A percentile compares a stretch with the other conserved stretches of the same genome.
phyloP scores from a whole-genome alignment of 371 early-diverging fungal species.

The Choanephora cucurbitarum region DNA sequence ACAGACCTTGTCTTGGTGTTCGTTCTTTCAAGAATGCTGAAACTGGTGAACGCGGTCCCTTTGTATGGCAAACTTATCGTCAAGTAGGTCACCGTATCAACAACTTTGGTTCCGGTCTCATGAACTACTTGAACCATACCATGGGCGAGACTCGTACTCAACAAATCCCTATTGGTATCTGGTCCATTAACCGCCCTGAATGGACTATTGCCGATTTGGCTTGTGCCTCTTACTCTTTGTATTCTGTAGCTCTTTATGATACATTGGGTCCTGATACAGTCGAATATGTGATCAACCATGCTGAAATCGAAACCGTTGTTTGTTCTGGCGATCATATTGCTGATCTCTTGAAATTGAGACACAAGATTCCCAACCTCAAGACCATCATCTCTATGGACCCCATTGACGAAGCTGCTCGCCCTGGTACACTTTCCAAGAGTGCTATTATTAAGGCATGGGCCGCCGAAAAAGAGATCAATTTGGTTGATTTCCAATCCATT shows the following conservation, averaged over 20 bases:
- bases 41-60: constrained; percentile 65
- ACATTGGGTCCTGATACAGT: constrained; percentile 89
- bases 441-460: constrained; percentile 56
- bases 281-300: constrained; percentile 66
- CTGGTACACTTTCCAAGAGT: constrained; percentile 41
- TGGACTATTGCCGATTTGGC: constrained; percentile 88
- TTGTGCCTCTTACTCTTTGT: constrained; percentile 53
- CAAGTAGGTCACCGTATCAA: constrained; percentile 67
- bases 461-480: constrained; percentile 48
- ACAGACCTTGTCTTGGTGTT: constrained; percentile 56
- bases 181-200: constrained; percentile 87
- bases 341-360: constrained; percentile 53
- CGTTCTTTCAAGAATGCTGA: constrained; percentile 49
- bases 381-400: constrained; percentile 79
- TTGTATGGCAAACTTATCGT: constrained; percentile 80
- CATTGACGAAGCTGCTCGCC: constrained; percentile 42
- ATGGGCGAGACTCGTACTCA: constrained; percentile 33
- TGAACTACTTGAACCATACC: constrained; percentile 49
- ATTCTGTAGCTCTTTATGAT: constrained; percentile 93
- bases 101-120: constrained; percentile 70
- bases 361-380: constrained; percentile 66
- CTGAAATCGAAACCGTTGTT: constrained; percentile 75
- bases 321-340: constrained; percentile 73
- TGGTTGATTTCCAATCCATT: constrained; percentile 63
- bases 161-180: constrained; percentile 62